These are phyloP conservation scores for Fusarium fracticaudum DNA, from an alignment of 2,329 filamentous ascomycete species.

Conservation along the genomic window DNA sequence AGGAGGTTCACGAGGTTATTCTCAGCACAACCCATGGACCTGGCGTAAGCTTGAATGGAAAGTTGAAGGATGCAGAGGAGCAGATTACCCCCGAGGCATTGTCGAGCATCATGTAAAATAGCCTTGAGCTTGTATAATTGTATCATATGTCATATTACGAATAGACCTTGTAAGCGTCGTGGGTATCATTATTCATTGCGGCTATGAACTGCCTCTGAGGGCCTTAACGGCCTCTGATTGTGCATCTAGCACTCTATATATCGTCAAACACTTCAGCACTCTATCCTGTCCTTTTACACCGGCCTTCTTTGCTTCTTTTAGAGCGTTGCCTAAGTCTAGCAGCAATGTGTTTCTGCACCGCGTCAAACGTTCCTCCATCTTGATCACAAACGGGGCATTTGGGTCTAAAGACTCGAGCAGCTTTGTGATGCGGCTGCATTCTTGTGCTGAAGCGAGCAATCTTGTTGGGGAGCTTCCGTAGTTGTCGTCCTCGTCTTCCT, in stretches of 20 bases:
- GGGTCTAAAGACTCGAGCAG: slow-evolving; percentile 57
- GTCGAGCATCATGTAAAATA: slow-evolving; percentile 62
- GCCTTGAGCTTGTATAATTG: slow-evolving; percentile 45
- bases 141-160: slow-evolving; percentile 51
- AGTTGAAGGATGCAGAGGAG: slow-evolving; percentile 72
- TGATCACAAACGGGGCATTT: slow-evolving; percentile 60
- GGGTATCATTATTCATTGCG: slow-evolving; percentile 45
- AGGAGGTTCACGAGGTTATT: slow-evolving; percentile 69
- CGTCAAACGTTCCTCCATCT: slow-evolving; percentile 61
- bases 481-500: slow-evolving; percentile 50
- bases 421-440: slow-evolving; percentile 55
- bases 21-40: slow-evolving; percentile 89
- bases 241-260: slow-evolving; percentile 64
- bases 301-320: slow-evolving; percentile 56
- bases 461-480: slow-evolving; percentile 59
- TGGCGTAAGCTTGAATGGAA: slow-evolving; percentile 86
- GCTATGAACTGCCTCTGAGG: slow-evolving; percentile 52
- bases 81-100: slow-evolving; percentile 63
- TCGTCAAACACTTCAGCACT: slow-evolving; percentile 60
- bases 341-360: slow-evolving; percentile 66
- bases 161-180: slow-evolving; percentile 31
- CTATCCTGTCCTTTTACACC: slow-evolving; percentile 55
- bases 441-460: slow-evolving; percentile 56
- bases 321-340: slow-evolving; percentile 63
- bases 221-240: slow-evolving; percentile 62